phyloP scores from a whole-genome alignment of 805 yeast species.

The Saccharomycopsis sp. region DNA sequence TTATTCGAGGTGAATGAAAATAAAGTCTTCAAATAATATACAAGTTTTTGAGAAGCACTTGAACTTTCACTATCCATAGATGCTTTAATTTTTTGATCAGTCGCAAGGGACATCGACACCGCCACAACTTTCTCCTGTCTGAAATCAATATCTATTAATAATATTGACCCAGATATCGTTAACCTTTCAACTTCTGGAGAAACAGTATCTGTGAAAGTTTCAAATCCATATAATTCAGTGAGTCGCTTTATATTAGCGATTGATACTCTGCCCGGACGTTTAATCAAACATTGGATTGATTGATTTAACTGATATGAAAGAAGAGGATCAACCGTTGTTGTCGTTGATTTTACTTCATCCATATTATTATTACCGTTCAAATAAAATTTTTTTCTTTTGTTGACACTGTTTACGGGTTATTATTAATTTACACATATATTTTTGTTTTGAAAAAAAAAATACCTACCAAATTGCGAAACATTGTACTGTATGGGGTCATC shows the following conservation, averaged over 20 bases:
- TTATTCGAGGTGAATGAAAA: constrained; percentile 11
- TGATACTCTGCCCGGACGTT: constrained; percentile 19
- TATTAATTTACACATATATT: too few species aligned
- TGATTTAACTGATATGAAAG: constrained; percentile 10
- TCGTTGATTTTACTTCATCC: too few species aligned
- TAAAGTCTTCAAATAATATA: constrained; percentile 9
- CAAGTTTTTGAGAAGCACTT: not conserved
- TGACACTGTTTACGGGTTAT: too few species aligned
- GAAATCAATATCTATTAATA: constrained; percentile 34
- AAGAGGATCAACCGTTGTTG: constrained; percentile 9
- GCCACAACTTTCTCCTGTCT: constrained; percentile 24
- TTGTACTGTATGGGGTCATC: too few species aligned
- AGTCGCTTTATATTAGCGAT: constrained; percentile 15
- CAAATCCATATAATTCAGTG: constrained; percentile 19
- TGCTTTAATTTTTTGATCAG: constrained; percentile 9
- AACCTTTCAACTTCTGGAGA: constrained; percentile 24
- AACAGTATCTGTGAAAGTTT: constrained; percentile 12
- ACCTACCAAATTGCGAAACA: too few species aligned
- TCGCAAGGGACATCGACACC: constrained; percentile 26
- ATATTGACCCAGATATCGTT: constrained; percentile 31
- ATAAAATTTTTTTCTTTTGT: too few species aligned
- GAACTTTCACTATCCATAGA: constrained; percentile 1
- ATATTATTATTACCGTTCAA: too few species aligned
- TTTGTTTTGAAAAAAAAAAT: too few species aligned
- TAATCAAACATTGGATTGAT: constrained; percentile 3